Percentiles rank a stretch among this genome's conserved stretches.
Evolutionary conservation across 768 basidiomycete genomes (phyloP).

Genomic region (Leccinum disarticulatum): DNA sequence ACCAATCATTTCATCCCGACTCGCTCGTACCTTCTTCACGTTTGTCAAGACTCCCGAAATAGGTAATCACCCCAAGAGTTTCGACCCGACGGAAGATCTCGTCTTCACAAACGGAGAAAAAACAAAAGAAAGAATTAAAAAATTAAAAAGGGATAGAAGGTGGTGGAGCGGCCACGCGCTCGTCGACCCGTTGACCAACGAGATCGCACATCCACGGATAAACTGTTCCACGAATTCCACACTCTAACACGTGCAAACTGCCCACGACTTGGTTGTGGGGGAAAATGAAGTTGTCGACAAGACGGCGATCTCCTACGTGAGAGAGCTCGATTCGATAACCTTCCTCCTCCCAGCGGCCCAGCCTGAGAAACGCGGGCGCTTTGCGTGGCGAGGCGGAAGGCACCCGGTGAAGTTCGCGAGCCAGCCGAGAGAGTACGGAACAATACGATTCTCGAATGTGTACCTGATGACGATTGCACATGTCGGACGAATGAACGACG

Average conservation of each 20-base stretch:
- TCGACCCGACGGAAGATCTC: conserved; percentile 3
- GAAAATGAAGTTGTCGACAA: neutral
- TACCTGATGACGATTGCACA: conserved; percentile 4
- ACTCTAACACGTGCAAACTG: neutral
- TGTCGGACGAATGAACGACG: conserved; percentile 1
- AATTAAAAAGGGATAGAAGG: neutral
- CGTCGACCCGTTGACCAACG: neutral
- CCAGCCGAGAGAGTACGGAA: conserved; percentile 12
- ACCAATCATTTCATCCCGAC: neutral
- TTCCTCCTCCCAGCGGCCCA: too few relatives aligned
- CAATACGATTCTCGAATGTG: conserved; percentile 1
- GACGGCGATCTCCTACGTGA: neutral
- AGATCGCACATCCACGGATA: conserved; percentile 4
- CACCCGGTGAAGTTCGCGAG: conserved; percentile 2
- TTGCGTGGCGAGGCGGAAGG: neutral
- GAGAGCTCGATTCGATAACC: neutral
- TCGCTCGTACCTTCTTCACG: neutral
- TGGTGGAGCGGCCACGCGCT: neutral
- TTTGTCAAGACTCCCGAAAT: neutral
- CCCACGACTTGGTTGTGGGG: neutral
- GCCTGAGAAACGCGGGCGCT: conserved; percentile 1
- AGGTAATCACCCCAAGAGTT: neutral
- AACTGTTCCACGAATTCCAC: neutral
- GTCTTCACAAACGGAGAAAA: neutral
- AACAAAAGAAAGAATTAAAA: neutral